Evolutionary conservation across 192 early-diverging fungal genomes (phyloP).

Genomic region (Dissophora ornata): DNA sequence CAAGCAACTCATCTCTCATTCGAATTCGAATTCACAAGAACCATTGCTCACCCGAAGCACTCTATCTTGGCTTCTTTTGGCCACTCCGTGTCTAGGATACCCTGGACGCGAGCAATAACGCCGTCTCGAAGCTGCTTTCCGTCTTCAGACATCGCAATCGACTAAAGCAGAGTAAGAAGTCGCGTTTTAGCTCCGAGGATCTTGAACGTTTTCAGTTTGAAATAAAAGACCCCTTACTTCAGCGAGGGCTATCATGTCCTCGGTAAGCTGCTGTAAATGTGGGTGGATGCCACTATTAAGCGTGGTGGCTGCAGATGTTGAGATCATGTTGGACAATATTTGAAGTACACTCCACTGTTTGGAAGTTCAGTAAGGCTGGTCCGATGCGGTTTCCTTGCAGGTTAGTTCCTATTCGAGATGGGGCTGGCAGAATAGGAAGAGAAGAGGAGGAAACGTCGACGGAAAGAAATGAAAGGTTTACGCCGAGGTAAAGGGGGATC

Average conservation of each 20-base stretch:
- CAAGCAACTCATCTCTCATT: too few species aligned
- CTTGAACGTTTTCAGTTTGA: too few species aligned
- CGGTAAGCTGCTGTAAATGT: slow-evolving; percentile 31
- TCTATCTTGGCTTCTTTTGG: slow-evolving; percentile 50
- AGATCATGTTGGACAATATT: slow-evolving; percentile 18
- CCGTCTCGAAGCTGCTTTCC: slow-evolving; percentile 42
- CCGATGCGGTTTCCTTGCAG: too few species aligned
- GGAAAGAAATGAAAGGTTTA: not conserved
- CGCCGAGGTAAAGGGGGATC: not conserved
- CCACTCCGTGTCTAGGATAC: slow-evolving; percentile 51
- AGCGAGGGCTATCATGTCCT: slow-evolving; percentile 32
- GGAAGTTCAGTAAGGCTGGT: too few species aligned
- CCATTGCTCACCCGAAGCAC: slow-evolving; percentile 31
- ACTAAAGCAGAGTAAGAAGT: slow-evolving; percentile 12
- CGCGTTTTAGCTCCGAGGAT: too few species aligned
- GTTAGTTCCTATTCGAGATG: not conserved
- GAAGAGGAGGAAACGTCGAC: not conserved
- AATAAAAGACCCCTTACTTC: slow-evolving; percentile 39
- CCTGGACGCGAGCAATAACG: slow-evolving; percentile 44
- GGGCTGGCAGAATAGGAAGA: not conserved
- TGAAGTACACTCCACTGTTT: too few species aligned
- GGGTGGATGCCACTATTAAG: not conserved
- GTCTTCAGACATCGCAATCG: slow-evolving; percentile 23
- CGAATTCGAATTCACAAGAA: not conserved
- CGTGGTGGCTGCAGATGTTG: slow-evolving; percentile 33